Percentiles rank a stretch among this genome's conserved stretches.
phyloP scores from a whole-genome alignment of 495 filamentous ascomycete species.

The Podospora comata region DNA sequence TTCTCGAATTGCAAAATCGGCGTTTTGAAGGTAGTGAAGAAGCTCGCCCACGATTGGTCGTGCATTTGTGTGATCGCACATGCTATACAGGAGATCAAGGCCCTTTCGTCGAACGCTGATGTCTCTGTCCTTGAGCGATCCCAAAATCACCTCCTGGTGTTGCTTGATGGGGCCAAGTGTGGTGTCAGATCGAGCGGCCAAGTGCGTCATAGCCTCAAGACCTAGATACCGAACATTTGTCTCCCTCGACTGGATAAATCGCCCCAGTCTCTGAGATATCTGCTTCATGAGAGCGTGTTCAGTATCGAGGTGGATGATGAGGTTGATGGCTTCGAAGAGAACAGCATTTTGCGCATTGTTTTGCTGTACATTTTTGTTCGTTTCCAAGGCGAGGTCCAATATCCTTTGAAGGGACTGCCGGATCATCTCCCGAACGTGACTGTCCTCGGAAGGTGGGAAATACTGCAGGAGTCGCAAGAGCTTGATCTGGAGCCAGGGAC shows the following conservation, averaged over 20 bases:
- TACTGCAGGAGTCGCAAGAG: slow-evolving; percentile 88
- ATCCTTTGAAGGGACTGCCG: slow-evolving; percentile 88
- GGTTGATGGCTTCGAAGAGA: slow-evolving; percentile 96
- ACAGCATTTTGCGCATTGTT: slow-evolving; percentile 99
- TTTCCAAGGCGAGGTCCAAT: slow-evolving; percentile 83
- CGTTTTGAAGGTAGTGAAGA: slow-evolving; percentile 88
- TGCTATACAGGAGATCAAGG: slow-evolving; percentile 96
- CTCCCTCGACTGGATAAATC: slow-evolving; percentile 94
- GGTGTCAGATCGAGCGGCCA: slow-evolving; percentile 90
- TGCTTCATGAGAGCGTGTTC: slow-evolving; percentile 95
- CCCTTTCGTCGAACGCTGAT: slow-evolving; percentile 97
- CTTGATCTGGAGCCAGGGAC: slow-evolving; percentile 98
- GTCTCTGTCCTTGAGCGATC: slow-evolving; percentile 89
- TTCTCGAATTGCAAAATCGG: slow-evolving; percentile 95
- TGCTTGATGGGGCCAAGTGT: slow-evolving; percentile 97
- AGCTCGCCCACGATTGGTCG: slow-evolving; percentile 91
- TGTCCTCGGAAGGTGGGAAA: slow-evolving; percentile 89
- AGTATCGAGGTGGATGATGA: slow-evolving; percentile 98
- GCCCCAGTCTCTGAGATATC: slow-evolving; percentile 88
- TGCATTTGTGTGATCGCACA: slow-evolving; percentile 94
- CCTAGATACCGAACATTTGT: slow-evolving; percentile 98
- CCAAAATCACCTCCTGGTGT: slow-evolving; percentile 93
- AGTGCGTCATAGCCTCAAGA: slow-evolving; percentile 96
- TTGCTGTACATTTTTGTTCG: slow-evolving; percentile 97
- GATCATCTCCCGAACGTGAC: slow-evolving; percentile 85